These are phyloP conservation scores for Russula earlei DNA, from an alignment of 768 basidiomycete genomes.

Conservation along the genomic window DNA sequence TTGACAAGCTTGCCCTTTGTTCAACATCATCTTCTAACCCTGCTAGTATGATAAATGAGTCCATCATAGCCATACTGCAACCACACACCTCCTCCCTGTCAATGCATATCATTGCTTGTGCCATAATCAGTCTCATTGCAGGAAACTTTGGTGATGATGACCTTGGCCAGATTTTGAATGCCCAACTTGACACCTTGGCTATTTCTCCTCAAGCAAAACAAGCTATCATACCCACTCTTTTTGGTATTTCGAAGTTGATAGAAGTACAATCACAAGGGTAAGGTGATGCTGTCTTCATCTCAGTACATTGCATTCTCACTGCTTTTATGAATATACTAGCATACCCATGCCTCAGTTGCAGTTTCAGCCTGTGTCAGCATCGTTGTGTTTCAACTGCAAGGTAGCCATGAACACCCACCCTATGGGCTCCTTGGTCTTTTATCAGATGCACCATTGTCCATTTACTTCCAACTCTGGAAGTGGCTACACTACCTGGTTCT, in stretches of 20 bases:
- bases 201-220: conserved; percentile 3
- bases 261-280: neutral
- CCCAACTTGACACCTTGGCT: neutral
- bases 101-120: neutral
- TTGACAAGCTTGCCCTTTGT: no score
- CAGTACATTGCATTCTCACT: neutral
- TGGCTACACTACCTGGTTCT: neutral
- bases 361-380: neutral
- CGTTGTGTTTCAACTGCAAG: no score
- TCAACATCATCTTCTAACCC: no score
- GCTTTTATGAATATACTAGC: neutral
- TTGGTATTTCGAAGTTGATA: neutral
- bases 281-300: neutral
- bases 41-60: no score
- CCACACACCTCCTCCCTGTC: conserved; percentile 1
- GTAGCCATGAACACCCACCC: neutral
- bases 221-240: neutral
- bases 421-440: neutral
- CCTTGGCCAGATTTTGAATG: neutral
- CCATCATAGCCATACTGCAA: neutral
- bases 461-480: neutral
- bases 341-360: neutral
- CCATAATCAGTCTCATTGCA: neutral
- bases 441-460: neutral
- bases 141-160: neutral